phyloP scores from a whole-genome alignment of 331 rosid genomes.

The Pyrus hybrid region DNA sequence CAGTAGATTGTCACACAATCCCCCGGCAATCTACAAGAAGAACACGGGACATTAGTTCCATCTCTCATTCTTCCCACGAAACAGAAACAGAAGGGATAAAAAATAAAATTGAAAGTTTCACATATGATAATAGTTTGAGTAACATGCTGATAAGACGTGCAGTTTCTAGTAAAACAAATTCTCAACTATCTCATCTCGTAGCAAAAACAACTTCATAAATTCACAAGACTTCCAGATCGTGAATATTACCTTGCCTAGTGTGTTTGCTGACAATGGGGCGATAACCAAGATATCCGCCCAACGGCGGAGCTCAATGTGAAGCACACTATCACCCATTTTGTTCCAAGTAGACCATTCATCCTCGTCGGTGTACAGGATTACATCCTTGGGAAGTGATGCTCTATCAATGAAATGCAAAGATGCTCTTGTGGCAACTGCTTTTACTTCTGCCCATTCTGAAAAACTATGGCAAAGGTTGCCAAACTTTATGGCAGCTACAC shows the following conservation, averaged over 20 bases:
- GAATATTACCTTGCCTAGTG: slow-evolving; percentile 74
- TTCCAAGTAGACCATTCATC: slow-evolving; percentile 73
- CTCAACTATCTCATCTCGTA: background rate
- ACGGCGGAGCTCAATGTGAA: slow-evolving; percentile 67
- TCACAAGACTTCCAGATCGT: background rate
- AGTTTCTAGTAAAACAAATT: too few relatives aligned
- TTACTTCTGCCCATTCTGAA: slow-evolving; percentile 75
- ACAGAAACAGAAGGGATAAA: background rate
- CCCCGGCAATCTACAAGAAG: slow-evolving; percentile 58
- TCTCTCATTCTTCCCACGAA: background rate
- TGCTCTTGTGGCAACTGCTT: slow-evolving; percentile 57
- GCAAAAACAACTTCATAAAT: background rate
- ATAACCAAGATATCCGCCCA: slow-evolving; percentile 94
- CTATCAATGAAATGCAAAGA: slow-evolving; percentile 51
- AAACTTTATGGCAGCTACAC: slow-evolving; percentile 67
- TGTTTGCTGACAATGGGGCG: slow-evolving; percentile 87
- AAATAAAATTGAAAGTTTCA: background rate
- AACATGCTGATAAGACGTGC: background rate
- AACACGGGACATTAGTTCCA: background rate
- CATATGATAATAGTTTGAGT: background rate
- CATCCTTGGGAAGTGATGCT: slow-evolving; percentile 42
- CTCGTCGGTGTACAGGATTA: slow-evolving; percentile 39
- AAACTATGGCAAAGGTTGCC: slow-evolving; percentile 48
- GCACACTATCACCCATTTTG: slow-evolving; percentile 54
- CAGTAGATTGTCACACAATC: slow-evolving; percentile 66